phyloP scores from a whole-genome alignment of 805 yeast species.

The Candida manassasensis region DNA sequence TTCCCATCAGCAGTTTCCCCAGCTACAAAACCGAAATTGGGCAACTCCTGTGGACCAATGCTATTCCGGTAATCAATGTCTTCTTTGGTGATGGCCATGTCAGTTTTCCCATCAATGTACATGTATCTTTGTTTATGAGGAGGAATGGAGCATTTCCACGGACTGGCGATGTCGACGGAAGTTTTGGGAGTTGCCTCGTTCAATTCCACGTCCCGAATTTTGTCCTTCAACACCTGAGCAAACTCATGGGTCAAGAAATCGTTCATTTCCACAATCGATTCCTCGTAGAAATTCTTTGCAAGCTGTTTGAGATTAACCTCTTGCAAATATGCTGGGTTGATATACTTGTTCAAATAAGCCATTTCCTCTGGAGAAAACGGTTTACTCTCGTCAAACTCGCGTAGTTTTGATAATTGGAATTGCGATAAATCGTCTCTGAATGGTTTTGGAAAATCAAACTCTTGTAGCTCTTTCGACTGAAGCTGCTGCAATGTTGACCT shows the following conservation, averaged over 20 bases:
- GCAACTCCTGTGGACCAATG: constrained; percentile 46
- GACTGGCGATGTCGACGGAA: constrained; percentile 51
- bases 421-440: constrained; percentile 39
- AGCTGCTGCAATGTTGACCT: constrained; percentile 73
- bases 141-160: constrained; percentile 91
- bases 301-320: constrained; percentile 39
- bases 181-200: constrained; percentile 55
- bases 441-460: constrained; percentile 76
- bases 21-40: constrained; percentile 47
- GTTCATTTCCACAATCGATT: constrained; percentile 64
- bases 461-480: constrained; percentile 71
- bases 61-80: constrained; percentile 13
- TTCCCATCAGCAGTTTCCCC: constrained; percentile 20
- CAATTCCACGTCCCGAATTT: constrained; percentile 56
- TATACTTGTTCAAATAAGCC: constrained; percentile 45
- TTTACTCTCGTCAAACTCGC: constrained; percentile 16
- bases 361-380: constrained; percentile 32
- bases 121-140: constrained; percentile 88
- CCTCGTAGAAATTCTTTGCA: constrained; percentile 52
- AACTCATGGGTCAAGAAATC: constrained; percentile 57
- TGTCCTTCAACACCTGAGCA: constrained; percentile 41
- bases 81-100: constrained; percentile 15
- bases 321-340: constrained; percentile 48
- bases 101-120: constrained; percentile 65
- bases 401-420: constrained; percentile 6